These are phyloP conservation scores for Micromonas commoda DNA, from an alignment of 139 green algal genomes.

Conservation along the genomic window DNA sequence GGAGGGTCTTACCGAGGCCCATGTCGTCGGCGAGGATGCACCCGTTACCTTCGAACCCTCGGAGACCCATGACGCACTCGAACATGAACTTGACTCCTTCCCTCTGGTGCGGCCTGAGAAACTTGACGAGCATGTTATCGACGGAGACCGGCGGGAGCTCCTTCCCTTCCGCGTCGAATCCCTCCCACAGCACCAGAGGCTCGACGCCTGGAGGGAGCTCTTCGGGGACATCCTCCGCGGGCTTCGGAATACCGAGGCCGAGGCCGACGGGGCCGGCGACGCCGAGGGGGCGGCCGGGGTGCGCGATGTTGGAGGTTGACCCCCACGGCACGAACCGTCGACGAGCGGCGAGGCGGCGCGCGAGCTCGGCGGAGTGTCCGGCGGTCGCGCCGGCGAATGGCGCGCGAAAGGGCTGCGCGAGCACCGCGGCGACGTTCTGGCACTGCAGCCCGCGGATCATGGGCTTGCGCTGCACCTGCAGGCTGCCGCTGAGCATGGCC, in stretches of 20 bases:
- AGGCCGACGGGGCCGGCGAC: no score
- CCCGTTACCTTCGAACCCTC: slow-evolving; percentile 48
- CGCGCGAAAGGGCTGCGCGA: background rate
- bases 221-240: background rate
- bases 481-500: background rate
- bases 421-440: background rate
- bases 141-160: slow-evolving; percentile 33
- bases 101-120: slow-evolving; percentile 83
- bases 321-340: slow-evolving; percentile 20
- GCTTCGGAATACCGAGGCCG: no score
- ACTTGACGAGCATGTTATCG: slow-evolving; percentile 78
- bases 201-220: background rate
- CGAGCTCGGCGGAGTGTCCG: slow-evolving; percentile 3
- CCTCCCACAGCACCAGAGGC: slow-evolving; percentile 21
- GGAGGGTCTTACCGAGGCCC: slow-evolving; percentile 77
- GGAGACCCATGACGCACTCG: slow-evolving; percentile 87
- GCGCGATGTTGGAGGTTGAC: background rate
- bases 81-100: slow-evolving; percentile 99
- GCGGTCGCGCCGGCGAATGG: background rate
- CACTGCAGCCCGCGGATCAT: background rate
- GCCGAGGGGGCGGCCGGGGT: background rate
- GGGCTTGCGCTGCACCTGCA: background rate
- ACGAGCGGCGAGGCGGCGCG: background rate
- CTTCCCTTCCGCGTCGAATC: background rate
- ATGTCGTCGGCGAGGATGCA: slow-evolving; percentile 98